These are phyloP conservation scores for Colletotrichum musicola DNA, from an alignment of 2,329 filamentous ascomycete genomes.

Conservation along the genomic window DNA sequence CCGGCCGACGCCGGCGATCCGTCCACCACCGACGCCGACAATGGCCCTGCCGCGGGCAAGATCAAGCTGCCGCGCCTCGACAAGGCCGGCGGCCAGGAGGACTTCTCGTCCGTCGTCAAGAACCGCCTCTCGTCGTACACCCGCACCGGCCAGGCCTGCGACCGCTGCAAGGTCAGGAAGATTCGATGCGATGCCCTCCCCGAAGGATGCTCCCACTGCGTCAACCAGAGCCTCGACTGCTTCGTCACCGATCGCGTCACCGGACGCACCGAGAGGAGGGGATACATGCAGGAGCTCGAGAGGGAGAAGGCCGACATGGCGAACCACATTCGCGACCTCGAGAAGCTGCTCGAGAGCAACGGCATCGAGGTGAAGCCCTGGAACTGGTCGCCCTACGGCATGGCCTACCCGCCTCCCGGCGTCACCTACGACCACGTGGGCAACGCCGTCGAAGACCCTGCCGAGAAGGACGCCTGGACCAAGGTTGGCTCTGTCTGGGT, in stretches of 20 bases:
- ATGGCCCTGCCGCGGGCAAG: conserved; percentile 47
- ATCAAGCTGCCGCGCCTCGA: conserved; percentile 64
- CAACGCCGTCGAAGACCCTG: conserved; percentile 41
- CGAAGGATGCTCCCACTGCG: conserved; percentile 85
- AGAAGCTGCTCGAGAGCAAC: conserved; percentile 72
- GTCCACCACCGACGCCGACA: conserved; percentile 41
- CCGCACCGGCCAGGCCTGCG: conserved; percentile 86
- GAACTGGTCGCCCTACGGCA: conserved; percentile 42
- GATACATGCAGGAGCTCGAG: conserved; percentile 83
- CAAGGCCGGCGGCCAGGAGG: conserved; percentile 53
- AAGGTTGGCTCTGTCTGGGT: conserved; percentile 51
- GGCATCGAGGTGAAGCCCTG: conserved; percentile 72
- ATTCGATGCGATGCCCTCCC: conserved; percentile 87
- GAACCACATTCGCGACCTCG: conserved; percentile 75
- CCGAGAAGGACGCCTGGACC: conserved; percentile 48
- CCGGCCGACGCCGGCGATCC: conserved; percentile 55
- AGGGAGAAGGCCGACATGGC: conserved; percentile 77
- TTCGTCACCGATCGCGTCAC: conserved; percentile 90
- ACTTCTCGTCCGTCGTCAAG: conserved; percentile 69
- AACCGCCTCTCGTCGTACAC: conserved; percentile 67
- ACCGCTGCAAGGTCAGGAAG: conserved; percentile 89
- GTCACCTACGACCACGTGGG: conserved; percentile 44
- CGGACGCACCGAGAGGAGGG: conserved; percentile 81
- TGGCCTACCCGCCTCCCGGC: conserved; percentile 42
- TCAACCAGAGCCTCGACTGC: conserved; percentile 81